These are phyloP conservation scores for Colletotrichum sidae DNA, from an alignment of 2,329 filamentous ascomycete genomes.

Conservation along the genomic window DNA sequence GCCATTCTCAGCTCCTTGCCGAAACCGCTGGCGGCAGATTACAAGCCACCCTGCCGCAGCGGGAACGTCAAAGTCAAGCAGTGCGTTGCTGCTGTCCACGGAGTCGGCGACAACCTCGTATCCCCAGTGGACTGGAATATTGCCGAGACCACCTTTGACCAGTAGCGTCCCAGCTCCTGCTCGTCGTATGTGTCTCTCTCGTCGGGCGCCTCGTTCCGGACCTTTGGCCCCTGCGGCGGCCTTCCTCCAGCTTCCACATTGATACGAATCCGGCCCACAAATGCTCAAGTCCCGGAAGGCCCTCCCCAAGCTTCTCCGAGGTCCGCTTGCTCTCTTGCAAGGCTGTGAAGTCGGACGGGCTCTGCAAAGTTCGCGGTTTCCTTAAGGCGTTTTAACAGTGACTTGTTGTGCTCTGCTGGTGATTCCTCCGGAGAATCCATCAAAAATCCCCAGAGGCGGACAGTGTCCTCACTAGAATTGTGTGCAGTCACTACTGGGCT, in stretches of 20 bases:
- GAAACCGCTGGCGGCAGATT: neutral
- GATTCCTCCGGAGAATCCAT: neutral
- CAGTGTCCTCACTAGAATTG: neutral
- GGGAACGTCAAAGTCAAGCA: constrained; percentile 3
- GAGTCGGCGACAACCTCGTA: neutral
- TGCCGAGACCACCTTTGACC: neutral
- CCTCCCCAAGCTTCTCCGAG: neutral
- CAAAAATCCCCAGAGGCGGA: neutral
- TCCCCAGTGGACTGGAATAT: neutral
- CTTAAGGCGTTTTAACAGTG: neutral
- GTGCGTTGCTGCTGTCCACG: constrained; percentile 13
- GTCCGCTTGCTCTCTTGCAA: neutral
- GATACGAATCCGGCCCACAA: neutral
- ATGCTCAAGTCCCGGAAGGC: neutral
- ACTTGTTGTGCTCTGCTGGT: neutral
- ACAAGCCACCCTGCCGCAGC: neutral
- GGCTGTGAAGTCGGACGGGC: neutral
- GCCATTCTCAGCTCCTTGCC: neutral
- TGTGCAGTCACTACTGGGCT: neutral
- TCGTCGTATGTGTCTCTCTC: neutral
- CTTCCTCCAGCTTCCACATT: constrained; percentile 8
- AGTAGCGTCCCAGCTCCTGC: neutral
- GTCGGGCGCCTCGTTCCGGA: neutral
- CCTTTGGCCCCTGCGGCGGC: neutral
- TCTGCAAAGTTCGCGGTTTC: neutral